Percentiles rank a stretch among this genome's conserved stretches.
Evolutionary conservation across 805 yeast genomes (phyloP).

Genomic region (Jamesozyma lodderae): DNA sequence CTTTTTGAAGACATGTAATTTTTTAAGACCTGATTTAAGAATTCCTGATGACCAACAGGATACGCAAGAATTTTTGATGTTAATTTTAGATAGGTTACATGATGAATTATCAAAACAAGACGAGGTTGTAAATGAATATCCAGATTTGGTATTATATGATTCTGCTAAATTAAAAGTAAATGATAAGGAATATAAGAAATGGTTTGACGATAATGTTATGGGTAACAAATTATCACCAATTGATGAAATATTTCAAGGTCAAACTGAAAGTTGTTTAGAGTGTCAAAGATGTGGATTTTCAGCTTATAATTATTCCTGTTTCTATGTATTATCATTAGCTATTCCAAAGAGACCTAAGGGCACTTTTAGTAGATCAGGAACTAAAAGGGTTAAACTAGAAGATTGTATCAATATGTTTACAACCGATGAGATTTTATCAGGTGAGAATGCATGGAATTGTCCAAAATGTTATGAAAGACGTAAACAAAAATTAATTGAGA

Average conservation of each 20-base stretch:
- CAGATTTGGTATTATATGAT: slow-evolving; percentile 32
- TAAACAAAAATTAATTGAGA: slow-evolving; percentile 1
- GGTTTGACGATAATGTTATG: slow-evolving; percentile 46
- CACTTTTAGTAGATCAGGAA: slow-evolving; percentile 19
- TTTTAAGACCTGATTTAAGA: slow-evolving; percentile 53
- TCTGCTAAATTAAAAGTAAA: slow-evolving; percentile 20
- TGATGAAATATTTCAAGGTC: slow-evolving; percentile 62
- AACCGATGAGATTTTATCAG: slow-evolving; percentile 52
- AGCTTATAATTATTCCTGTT: slow-evolving; percentile 51
- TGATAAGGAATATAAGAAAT: slow-evolving; percentile 46
- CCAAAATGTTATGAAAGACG: slow-evolving; percentile 44
- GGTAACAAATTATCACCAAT: slow-evolving; percentile 61
- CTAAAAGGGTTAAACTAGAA: slow-evolving; percentile 39
- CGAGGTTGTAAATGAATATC: slow-evolving; percentile 32
- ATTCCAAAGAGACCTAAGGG: slow-evolving; percentile 36
- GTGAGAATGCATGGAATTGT: slow-evolving; percentile 80
- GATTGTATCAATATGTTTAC: slow-evolving; percentile 58
- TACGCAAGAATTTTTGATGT: slow-evolving; percentile 65
- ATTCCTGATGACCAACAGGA: slow-evolving; percentile 76
- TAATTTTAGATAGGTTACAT: slow-evolving; percentile 58
- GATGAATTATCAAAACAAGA: slow-evolving; percentile 46
- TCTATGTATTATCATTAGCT: slow-evolving; percentile 54
- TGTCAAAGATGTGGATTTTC: slow-evolving; percentile 59
- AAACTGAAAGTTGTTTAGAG: slow-evolving; percentile 51
- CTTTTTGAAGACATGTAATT: slow-evolving; percentile 44